Base-by-base conservation (phyloP, 2,329 filamentous ascomycete species). In the Aureobasidium lini region DNA sequence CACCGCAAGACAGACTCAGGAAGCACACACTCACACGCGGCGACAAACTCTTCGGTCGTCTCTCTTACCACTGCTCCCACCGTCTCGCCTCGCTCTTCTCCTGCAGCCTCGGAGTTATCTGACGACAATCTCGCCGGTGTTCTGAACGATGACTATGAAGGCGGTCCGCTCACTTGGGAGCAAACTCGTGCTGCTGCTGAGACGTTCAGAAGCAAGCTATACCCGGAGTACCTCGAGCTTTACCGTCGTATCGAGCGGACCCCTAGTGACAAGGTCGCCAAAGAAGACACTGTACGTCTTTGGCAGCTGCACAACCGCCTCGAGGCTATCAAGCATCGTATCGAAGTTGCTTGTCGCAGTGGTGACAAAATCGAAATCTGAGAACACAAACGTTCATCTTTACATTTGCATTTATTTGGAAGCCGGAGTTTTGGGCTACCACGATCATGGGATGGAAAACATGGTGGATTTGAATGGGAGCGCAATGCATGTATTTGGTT, bases 251-350 rank as follows among this genome's bases (percentile, higher is more conserved):
- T 70, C 10, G 69, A 70, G 63, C 60, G 23, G 23, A 61, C 49
- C 18, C 43, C 54, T 42, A 64, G 69, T 10, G 64, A 32, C 18
- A 47, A 63, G 34, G 66, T 71, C 8, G 62, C 62, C 5, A 60
- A 62, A 44, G 66, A 76, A 23, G 80, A 85, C 65, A 70, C 82
- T 61, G 76, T 79, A 44, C 74, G 77, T 60, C 66, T 86, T 57
- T 76, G 78, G 66, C 75, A 72, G 61, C 81, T 82, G 76, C 81
- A 84, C 68, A 70, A 72, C 64, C 74, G 76, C 64, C 69, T 84
- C 48, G 75, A 79, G 65, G 75, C 75, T 64, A 81, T 83, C 78
- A 85, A 85, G 73, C 71, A 76, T 61, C 80, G 84, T 67, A 84
- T 85, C 62, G 46, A 59, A 32, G 32, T 37, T n/a, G 57, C 57